Conservation (phyloP, 805 yeast species). For the Saturnispora mendoncae region DNA sequence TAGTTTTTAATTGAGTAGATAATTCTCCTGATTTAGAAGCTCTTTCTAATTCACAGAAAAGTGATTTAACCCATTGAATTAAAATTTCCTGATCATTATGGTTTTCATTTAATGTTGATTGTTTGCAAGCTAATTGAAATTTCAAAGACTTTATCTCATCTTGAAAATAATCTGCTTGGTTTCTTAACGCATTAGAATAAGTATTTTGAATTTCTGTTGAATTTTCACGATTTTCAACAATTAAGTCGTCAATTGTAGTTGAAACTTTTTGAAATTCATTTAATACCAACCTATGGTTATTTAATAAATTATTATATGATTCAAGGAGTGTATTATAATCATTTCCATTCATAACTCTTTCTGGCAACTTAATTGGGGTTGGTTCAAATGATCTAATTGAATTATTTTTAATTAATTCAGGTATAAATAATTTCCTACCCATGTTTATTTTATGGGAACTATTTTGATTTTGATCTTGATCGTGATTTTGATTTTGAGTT, state of each 20-base stretch:
- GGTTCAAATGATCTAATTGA: not conserved
- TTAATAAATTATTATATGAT: not conserved
- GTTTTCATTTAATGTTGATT: not conserved
- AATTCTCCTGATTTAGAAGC: not conserved
- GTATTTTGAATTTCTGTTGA: not conserved
- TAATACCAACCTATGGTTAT: not conserved
- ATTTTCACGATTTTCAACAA: not conserved
- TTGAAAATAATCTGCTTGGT: not conserved
- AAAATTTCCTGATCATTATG: not conserved
- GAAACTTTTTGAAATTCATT: not conserved
- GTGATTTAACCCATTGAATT: slow-evolving; percentile 4
- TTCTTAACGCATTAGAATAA: not conserved
- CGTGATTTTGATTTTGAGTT: not conserved
- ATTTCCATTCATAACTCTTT: not conserved
- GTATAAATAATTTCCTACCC: not conserved
- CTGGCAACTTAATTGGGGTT: not conserved
- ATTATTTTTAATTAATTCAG: not conserved
- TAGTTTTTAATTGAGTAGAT: not conserved
- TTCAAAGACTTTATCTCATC: not conserved
- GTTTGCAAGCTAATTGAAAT: not conserved
- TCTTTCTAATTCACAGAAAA: slow-evolving; percentile 7
- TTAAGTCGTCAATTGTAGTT: not conserved
- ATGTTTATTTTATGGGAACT: not conserved
- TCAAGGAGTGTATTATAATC: not conserved
- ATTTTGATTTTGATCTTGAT: not conserved